Base-by-base conservation (phyloP, 2,329 filamentous ascomycete species). In the Colletotrichum karsti region DNA sequence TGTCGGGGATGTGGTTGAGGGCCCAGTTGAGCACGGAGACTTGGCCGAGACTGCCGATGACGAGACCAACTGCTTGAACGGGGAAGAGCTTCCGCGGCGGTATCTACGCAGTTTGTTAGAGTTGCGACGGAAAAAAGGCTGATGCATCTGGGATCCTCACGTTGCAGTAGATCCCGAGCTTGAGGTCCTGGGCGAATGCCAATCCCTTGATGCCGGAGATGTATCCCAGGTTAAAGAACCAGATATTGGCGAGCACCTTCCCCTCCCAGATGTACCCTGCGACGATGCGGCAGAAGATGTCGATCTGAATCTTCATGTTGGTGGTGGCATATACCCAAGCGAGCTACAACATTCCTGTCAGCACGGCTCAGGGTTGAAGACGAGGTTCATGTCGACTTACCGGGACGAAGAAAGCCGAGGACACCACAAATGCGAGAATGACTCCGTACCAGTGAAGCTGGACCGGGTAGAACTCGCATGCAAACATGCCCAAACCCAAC, bases 221-320 rank as follows among this genome's bases (percentile, higher is more conserved):
- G 51, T 82, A 83, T 3, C 76, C 78, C 37, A 78, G 59, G 42
- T 80, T 75, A 37, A 78, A 79, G 73, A 80, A 79, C 75, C 76
- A 78, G 35, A 81, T 80, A 42, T 80, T 80, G 53, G 73, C 77
- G 35, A 79, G 73, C 0, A 81, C 79, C 26, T 83, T 82, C 61
- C 80, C 80, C n/a, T 82, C 80, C 61, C 79, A 79, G 39, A 81
- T 79, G 54, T 85, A 85, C 0, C 82, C 82, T 7, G 79, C 80
- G 15, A 84, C 76, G 46, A 82, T 81, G 12, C 82, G 80, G 7
- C 81, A 82, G 56, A 84, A 79, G 30, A 83, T 78, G 48, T 83
- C 82, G 7, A 83, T 76, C n/a, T 80, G 79, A 20, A 83, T 78
- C 56, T 82, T 79, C 24, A 82, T 75, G 56, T 84, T 84, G 7